phyloP scores from a whole-genome alignment of 2,329 filamentous ascomycete species.

The Alternaria sp. region DNA sequence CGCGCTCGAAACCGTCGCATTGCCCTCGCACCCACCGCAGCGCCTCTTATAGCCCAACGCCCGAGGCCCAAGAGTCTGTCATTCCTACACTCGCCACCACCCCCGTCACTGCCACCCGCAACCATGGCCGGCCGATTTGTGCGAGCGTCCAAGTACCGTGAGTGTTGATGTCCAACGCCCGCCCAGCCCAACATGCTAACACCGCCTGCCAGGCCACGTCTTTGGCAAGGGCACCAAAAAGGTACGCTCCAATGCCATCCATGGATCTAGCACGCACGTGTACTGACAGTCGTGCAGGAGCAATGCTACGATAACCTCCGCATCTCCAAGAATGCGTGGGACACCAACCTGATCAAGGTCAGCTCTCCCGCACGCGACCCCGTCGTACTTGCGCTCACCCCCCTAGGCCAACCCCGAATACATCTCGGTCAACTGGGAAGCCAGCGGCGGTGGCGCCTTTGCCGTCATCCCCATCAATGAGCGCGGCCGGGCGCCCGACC shows the following conservation, averaged over 20 bases:
- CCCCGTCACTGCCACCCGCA: constrained; percentile 8
- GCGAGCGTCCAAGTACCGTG: constrained; percentile 76
- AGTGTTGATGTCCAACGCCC: constrained; percentile 31
- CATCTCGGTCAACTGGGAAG: constrained; percentile 97
- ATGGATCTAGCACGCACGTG: background rate
- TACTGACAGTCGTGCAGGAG: constrained; percentile 61
- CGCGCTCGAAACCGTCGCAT: constrained; percentile 14
- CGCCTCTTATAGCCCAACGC: constrained; percentile 9
- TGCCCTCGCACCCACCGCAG: constrained; percentile 9
- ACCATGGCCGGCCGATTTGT: constrained; percentile 75
- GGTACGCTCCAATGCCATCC: constrained; percentile 48
- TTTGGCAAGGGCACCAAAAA: constrained; percentile 95
- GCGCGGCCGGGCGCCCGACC: constrained; percentile 87
- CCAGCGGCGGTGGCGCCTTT: constrained; percentile 93
- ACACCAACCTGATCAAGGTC: constrained; percentile 98
- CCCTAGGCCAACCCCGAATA: constrained; percentile 90
- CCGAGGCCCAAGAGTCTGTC: constrained; percentile 11
- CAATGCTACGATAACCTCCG: constrained; percentile 98
- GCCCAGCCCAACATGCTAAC: constrained; percentile 34
- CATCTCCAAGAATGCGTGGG: constrained; percentile 98
- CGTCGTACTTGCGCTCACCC: constrained; percentile 34
- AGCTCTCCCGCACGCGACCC: constrained; percentile 46
- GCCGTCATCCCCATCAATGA: constrained; percentile 92
- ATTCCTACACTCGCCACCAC: constrained; percentile 13
- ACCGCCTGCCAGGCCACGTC: constrained; percentile 77